Evolutionary conservation across 2,329 filamentous ascomycete genomes (phyloP).

Genomic region (Monosporascus cannonballus): DNA sequence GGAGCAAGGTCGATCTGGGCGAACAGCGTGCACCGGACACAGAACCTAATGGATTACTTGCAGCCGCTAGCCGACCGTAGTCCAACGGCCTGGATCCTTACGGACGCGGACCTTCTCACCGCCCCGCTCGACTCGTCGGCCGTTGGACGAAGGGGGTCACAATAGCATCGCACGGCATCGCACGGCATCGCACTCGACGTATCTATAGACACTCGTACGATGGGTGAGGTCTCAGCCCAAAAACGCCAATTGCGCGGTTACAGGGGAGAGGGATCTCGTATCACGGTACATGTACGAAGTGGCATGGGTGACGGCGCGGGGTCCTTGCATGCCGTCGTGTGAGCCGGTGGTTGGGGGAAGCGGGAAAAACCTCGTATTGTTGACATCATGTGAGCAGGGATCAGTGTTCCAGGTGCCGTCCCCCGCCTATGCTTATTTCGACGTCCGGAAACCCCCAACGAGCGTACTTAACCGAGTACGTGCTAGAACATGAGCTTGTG

Average conservation of each 20-base stretch:
- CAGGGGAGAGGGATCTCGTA: background rate
- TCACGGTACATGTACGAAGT: background rate
- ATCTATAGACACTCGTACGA: background rate
- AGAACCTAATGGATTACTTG: background rate
- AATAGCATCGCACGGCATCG: background rate
- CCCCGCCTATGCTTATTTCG: background rate
- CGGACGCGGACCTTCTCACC: background rate
- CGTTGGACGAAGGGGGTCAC: background rate
- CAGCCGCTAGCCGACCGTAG: background rate
- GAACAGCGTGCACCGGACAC: background rate
- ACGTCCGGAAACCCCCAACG: background rate
- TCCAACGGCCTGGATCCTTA: background rate
- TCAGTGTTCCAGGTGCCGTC: background rate
- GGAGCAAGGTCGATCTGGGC: background rate
- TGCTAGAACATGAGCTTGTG: no score
- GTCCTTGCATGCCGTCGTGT: no score
- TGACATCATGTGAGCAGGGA: background rate
- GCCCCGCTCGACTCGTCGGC: background rate
- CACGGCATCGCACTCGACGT: background rate
- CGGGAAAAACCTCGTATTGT: background rate
- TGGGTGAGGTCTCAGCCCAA: background rate
- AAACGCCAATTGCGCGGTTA: background rate
- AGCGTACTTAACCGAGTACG: no score
- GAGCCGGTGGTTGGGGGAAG: no score
- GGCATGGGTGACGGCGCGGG: no score